Percentiles rank a stretch among this genome's conserved stretches.
phyloP scores from a whole-genome alignment of 176 grass and related monocot genomes.

The Aegilops bicornis region DNA sequence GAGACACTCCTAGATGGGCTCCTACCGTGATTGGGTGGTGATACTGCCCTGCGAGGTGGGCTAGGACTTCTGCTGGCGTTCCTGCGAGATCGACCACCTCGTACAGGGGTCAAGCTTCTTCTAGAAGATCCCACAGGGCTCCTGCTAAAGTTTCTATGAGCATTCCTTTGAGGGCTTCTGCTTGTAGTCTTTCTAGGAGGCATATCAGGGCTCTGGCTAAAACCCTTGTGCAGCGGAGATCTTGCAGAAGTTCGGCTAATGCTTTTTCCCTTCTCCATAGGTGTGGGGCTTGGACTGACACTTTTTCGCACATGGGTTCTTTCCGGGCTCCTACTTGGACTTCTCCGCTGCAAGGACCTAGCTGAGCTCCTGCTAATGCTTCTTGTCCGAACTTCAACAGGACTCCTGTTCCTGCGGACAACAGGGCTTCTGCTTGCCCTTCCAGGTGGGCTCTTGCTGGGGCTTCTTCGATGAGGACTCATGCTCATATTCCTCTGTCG shows the following conservation, averaged over 20 bases:
- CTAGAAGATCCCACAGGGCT: conserved; percentile 62
- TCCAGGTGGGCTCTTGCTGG: conserved; percentile 47
- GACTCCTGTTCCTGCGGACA: conserved; percentile 58
- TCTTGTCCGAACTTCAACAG: conserved; percentile 53
- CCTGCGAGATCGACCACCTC: conserved; percentile 56
- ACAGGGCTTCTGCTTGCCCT: conserved; percentile 50
- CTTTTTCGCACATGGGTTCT: conserved; percentile 43
- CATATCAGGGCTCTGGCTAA: conserved; percentile 51
- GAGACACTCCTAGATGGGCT: conserved; percentile 88
- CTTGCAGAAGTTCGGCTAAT: conserved; percentile 51
- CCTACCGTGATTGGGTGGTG: conserved; percentile 65
- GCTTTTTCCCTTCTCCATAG: conserved; percentile 51
- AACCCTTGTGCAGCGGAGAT: conserved; percentile 36
- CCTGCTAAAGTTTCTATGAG: conserved; percentile 61
- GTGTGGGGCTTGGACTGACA: conserved; percentile 46
- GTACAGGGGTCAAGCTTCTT: conserved; percentile 70
- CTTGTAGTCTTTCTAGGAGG: conserved; percentile 47
- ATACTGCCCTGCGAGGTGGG: conserved; percentile 55
- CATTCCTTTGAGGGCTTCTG: conserved; percentile 56
- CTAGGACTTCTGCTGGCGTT: conserved; percentile 70
- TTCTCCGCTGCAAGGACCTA: conserved; percentile 58
- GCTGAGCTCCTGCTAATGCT: conserved; percentile 65
- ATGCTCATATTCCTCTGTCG: conserved; percentile 47
- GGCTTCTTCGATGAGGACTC: conserved; percentile 56
- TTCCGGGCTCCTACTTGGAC: conserved; percentile 53